These are phyloP conservation scores for Chaetomiaceae sp. DNA, from an alignment of 2,329 filamentous ascomycete species.

Conservation along the genomic window DNA sequence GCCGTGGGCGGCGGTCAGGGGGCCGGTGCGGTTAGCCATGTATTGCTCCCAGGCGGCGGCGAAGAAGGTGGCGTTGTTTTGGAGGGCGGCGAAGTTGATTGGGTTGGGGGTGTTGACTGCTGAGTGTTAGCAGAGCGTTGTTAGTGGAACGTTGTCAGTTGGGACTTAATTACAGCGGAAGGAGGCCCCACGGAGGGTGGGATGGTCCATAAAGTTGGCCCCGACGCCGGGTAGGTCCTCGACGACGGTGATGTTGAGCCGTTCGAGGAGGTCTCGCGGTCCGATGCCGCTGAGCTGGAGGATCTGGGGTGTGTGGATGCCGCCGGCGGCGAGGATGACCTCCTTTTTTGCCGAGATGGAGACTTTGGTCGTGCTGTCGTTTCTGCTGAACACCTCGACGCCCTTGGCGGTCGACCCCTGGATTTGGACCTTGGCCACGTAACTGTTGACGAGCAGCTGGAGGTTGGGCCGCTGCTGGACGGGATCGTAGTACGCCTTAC, in stretches of 20 bases:
- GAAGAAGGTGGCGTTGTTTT: slow-evolving; percentile 8
- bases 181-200: slow-evolving; percentile 9
- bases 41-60: slow-evolving; percentile 6
- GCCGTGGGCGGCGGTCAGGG: slow-evolving; percentile 8
- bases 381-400: slow-evolving; percentile 47
- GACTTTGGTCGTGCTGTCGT: slow-evolving; percentile 32
- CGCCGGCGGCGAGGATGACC: slow-evolving; percentile 40
- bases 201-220: slow-evolving; percentile 42
- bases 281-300: slow-evolving; percentile 50
- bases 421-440: slow-evolving; percentile 52
- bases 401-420: slow-evolving; percentile 51
- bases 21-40: slow-evolving; percentile 14
- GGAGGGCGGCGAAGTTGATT: slow-evolving; percentile 10
- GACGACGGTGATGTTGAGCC: slow-evolving; percentile 37
- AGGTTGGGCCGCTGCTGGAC: slow-evolving; percentile 49
- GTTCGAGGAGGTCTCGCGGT: slow-evolving; percentile 32
- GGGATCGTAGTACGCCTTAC: slow-evolving; percentile 29
- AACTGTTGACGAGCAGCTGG: slow-evolving; percentile 44
- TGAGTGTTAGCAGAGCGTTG: slow-evolving; percentile 7
- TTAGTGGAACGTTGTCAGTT: background rate
- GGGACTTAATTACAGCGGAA: slow-evolving; percentile 10
- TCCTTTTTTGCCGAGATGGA: slow-evolving; percentile 31
- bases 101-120: slow-evolving; percentile 26
- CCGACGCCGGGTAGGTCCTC: slow-evolving; percentile 47
- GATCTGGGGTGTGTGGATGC: slow-evolving; percentile 40